Percentiles rank a stretch among this genome's conserved stretches.
These are phyloP conservation scores for Chrysoporthe puriensis DNA, from an alignment of 2,329 filamentous ascomycete genomes.

Conservation along the genomic window DNA sequence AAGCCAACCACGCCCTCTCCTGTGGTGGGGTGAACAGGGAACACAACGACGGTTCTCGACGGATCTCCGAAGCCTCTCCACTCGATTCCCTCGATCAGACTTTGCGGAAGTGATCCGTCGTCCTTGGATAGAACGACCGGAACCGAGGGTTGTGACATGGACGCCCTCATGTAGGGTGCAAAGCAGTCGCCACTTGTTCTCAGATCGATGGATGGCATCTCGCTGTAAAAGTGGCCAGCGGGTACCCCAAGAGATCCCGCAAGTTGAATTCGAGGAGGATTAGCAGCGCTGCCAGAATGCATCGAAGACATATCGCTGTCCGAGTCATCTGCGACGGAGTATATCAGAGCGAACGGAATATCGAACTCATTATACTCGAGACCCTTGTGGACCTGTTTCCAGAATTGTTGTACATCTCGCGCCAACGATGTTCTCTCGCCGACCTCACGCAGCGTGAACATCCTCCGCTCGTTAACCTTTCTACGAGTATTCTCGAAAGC, in stretches of 20 bases:
- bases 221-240: conserved; percentile 59
- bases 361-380: conserved; percentile 76
- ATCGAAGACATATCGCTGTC: conserved; percentile 75
- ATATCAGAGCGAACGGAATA: conserved; percentile 76
- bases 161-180: conserved; percentile 74
- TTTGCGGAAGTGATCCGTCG: conserved; percentile 65
- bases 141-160: conserved; percentile 66
- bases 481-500: conserved; percentile 80
- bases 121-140: conserved; percentile 71
- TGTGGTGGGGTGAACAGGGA: conserved; percentile 77
- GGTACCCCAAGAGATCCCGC: conserved; percentile 75
- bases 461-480: conserved; percentile 77
- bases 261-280: conserved; percentile 67
- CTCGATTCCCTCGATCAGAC: conserved; percentile 68
- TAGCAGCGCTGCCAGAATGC: conserved; percentile 66
- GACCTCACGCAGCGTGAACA: conserved; percentile 78
- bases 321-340: conserved; percentile 71
- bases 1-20: conserved; percentile 77
- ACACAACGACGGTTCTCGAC: conserved; percentile 72
- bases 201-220: conserved; percentile 67
- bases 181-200: conserved; percentile 73
- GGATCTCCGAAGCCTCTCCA: conserved; percentile 74
- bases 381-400: conserved; percentile 69
- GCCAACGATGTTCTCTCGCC: conserved; percentile 75
- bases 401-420: conserved; percentile 74